These are phyloP conservation scores for Globisporangium perplexum DNA, from an alignment of 352 stramenopile genomes.

Conservation along the genomic window DNA sequence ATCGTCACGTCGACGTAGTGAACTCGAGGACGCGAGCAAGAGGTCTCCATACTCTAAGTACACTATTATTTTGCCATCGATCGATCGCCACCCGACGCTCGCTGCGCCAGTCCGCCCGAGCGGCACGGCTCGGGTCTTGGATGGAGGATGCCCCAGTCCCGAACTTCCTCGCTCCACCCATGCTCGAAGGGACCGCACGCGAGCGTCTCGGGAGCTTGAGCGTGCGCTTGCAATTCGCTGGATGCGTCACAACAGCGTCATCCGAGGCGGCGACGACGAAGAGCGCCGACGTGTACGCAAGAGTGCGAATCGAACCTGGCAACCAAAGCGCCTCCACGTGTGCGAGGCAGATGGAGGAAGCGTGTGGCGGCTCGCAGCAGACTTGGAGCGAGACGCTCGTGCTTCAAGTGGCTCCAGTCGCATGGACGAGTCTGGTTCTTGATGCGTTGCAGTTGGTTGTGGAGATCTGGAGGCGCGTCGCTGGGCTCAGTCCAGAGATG, in stretches of 20 bases:
- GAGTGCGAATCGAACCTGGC: conserved; percentile 3
- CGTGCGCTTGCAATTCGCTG: conserved; percentile 1
- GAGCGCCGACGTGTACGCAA: conserved; percentile 1
- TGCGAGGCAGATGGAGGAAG: not conserved
- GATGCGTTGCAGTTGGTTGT: conserved; percentile 1
- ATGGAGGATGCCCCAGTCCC: not conserved
- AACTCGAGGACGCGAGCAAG: too few species aligned
- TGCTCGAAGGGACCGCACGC: not conserved
- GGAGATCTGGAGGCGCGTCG: conserved; percentile 5
- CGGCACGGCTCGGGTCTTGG: not conserved
- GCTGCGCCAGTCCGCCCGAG: too few species aligned
- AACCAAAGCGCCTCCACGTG: conserved; percentile 2
- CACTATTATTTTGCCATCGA: too few species aligned
- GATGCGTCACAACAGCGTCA: not conserved
- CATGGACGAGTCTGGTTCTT: not conserved
- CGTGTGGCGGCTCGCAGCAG: not conserved
- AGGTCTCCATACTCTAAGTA: too few species aligned
- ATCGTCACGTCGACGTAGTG: not conserved
- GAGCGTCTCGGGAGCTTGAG: not conserved
- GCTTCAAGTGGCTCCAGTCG: not conserved
- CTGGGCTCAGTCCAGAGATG: not conserved
- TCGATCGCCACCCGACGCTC: too few species aligned
- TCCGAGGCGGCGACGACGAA: not conserved
- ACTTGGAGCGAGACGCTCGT: conserved; percentile 1
- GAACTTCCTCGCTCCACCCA: too few species aligned